Evolutionary conservation across 2,329 filamentous ascomycete species (phyloP), one percentile per base, ranked within the genome.

Genomic region (Colletotrichum sojae): DNA sequence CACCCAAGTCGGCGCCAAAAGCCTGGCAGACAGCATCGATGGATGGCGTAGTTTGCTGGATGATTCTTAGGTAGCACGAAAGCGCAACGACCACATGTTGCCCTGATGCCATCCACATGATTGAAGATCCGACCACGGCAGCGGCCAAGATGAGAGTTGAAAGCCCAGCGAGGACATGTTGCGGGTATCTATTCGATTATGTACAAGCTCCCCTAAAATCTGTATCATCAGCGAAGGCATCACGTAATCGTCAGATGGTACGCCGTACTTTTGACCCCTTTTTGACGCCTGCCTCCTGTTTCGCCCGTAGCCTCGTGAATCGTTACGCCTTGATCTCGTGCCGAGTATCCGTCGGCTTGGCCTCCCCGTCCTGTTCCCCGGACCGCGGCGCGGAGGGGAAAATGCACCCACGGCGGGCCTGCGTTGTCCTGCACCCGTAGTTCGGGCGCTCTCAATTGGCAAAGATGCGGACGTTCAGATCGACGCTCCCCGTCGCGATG

Each of bases 401-500:
- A n/a, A 13, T 31, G 62, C 31, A 51, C 46, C 36, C n/a, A 31
- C 62, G 16, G 15, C 43, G 15, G 59, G 6, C 16, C 57, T 36
- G 52, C 40, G 13, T 45, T 13, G 6, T 40, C 10, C n/a, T 18
- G 22, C 22, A 25, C 22, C 1, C 25, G n/a, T 63, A 4, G 18
- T 52, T 40, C 13, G 22, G 15, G 16, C 13, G n/a, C 6, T 22
- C 15, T 39, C 40, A 85, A 75, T 85, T 86, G 61, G 93, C 93
- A 83, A 95, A 97, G 61, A 97, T 89, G 74, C 92, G 87, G 71
- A 97, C 88, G 73, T 90, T 93, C 76, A 90, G 83, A 82, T 97
- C 94, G 67, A 97, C 93, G 77, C 94, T 93, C 43, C 93, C 94
- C 3, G 94, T 97, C 9, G 94, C 94, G 74, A 97, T 91, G 18